Percentiles rank a stretch among this genome's conserved stretches.
phyloP scores from a whole-genome alignment of 129 eudicot species.

The Chrysanthemum lavandulifolium region DNA sequence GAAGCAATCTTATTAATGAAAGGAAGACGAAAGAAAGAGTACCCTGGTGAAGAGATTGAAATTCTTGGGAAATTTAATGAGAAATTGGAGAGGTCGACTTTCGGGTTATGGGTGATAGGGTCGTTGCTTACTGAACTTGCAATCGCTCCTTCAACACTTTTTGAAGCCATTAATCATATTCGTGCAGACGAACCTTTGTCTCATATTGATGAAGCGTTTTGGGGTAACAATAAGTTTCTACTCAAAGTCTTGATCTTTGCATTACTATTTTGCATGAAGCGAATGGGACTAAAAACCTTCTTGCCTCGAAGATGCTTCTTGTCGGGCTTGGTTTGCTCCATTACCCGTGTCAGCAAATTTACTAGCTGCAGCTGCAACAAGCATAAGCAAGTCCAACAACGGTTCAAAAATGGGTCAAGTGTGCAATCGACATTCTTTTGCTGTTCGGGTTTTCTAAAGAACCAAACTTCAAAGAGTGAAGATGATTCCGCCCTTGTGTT shows the following conservation, averaged over 20 bases:
- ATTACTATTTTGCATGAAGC: conserved; percentile 57
- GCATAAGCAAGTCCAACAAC: conserved; percentile 39
- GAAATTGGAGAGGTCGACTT: conserved; percentile 69
- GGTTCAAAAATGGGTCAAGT: conserved; percentile 57
- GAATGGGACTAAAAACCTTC: conserved; percentile 40
- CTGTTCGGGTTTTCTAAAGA: conserved; percentile 52
- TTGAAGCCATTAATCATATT: conserved; percentile 61
- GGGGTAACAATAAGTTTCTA: conserved; percentile 53
- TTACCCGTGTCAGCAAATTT: conserved; percentile 63
- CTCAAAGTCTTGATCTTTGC: conserved; percentile 61
- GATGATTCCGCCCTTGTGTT: conserved; percentile 82
- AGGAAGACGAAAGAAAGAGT: conserved; percentile 70
- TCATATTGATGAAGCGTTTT: conserved; percentile 53
- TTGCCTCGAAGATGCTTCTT: conserved; percentile 70
- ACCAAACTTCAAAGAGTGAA: conserved; percentile 62
- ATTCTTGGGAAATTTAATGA: conserved; percentile 59
- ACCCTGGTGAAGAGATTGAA: conserved; percentile 56
- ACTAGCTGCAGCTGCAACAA: conserved; percentile 69
- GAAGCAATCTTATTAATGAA: conserved; percentile 70
- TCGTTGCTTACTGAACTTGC: conserved; percentile 73
- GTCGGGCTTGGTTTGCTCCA: conserved; percentile 94
- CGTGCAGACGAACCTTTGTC: conserved; percentile 45
- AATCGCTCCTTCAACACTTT: conserved; percentile 61
- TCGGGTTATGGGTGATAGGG: conserved; percentile 65
- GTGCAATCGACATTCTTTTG: conserved; percentile 50